A percentile compares a stretch with the other conserved stretches of the same genome.
Conservation (phyloP, 257 asterid species). For the Jaltomata sinuosa region DNA sequence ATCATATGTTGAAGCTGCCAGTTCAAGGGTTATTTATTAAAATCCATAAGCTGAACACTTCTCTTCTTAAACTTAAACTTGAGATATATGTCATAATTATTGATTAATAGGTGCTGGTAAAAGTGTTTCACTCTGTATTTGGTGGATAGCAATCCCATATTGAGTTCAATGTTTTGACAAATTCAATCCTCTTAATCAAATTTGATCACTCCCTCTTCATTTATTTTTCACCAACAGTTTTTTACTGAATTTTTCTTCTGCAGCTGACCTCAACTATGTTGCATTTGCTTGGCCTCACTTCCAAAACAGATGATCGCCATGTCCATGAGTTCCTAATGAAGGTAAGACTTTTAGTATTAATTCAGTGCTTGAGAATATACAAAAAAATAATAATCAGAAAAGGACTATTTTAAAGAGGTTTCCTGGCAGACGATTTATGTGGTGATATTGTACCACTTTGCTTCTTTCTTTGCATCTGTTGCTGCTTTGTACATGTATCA, state of each 20-base stretch:
- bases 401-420: background rate
- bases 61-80: background rate
- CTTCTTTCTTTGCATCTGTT: background rate
- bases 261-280: constrained; percentile 90
- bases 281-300: constrained; percentile 82
- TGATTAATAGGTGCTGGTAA: background rate
- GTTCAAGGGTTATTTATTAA: background rate
- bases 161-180: background rate
- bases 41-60: background rate
- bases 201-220: background rate
- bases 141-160: background rate
- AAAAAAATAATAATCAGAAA: too few relatives aligned
- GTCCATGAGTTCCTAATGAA: constrained; percentile 58
- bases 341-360: constrained; percentile 34
- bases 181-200: background rate
- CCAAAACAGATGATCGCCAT: constrained; percentile 40
- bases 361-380: background rate
- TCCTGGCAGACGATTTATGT: background rate
- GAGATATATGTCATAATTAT: background rate
- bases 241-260: constrained; percentile 8
- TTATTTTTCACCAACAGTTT: background rate
- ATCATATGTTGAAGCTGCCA: background rate
- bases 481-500: background rate
- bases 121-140: background rate
- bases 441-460: background rate